Conservation (phyloP, 768 basidiomycete species). For the Pleurotus salmoneostramineus region DNA sequence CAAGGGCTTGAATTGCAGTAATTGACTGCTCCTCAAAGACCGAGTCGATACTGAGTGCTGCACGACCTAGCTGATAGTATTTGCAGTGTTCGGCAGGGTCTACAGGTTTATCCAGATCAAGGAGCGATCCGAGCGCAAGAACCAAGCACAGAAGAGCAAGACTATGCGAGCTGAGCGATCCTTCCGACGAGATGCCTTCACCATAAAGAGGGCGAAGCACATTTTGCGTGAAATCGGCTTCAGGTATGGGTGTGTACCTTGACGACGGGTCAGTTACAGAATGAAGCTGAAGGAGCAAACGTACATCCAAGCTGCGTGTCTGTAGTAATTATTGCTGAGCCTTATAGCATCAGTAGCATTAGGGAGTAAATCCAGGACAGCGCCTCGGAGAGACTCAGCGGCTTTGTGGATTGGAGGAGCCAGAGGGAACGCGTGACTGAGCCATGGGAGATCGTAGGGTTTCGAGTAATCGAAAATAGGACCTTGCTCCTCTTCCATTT, state of each 20-base stretch:
- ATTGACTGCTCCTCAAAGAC: slow-evolving; percentile 63
- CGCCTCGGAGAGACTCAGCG: slow-evolving; percentile 36
- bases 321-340: slow-evolving; percentile 53
- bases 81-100: slow-evolving; percentile 53
- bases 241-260: slow-evolving; percentile 68
- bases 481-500: slow-evolving; percentile 21
- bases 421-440: slow-evolving; percentile 59
- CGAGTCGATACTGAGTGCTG: slow-evolving; percentile 57
- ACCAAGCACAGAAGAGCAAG: slow-evolving; percentile 60
- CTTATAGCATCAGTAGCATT: slow-evolving; percentile 27
- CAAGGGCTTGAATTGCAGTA: slow-evolving; percentile 62
- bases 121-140: slow-evolving; percentile 58
- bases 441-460: slow-evolving; percentile 55
- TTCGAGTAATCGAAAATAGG: slow-evolving; percentile 33
- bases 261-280: slow-evolving; percentile 5
- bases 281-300: slow-evolving; percentile 19
- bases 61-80: slow-evolving; percentile 58
- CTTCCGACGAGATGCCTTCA: slow-evolving; percentile 29
- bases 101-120: slow-evolving; percentile 54
- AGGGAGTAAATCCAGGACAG: slow-evolving; percentile 46
- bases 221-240: slow-evolving; percentile 48
- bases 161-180: slow-evolving; percentile 44
- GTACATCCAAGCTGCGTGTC: slow-evolving; percentile 71
- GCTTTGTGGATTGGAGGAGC: slow-evolving; percentile 37
- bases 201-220: slow-evolving; percentile 54